Evolutionary conservation across 2,329 filamentous ascomycete genomes (phyloP), one percentile per base, ranked within the genome.

Genomic region (Pseudogymnoascus sp.): DNA sequence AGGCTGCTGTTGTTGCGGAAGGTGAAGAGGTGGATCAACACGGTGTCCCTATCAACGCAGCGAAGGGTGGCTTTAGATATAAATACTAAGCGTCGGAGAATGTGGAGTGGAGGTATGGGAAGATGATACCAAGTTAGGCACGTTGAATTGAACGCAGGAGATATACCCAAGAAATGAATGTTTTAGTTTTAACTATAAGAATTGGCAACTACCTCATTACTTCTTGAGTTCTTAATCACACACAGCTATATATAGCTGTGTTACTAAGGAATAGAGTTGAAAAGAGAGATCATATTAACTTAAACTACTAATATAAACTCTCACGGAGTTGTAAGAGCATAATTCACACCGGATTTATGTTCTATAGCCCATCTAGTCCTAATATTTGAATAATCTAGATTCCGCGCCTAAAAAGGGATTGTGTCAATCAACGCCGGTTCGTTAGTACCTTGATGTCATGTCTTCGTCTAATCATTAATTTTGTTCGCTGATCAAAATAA

Each of bases 1-100:
- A 88, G 67, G 75, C 69, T 35, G 80, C 84, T 14, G 76, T 80
- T 66, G 82, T 81, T 3, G 81, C 80, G 7, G 64, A 66, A 30
- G 62, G 60, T 33, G 65, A 62, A 12, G 67, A 52, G 16, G 55
- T 49, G 12, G 58, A 49, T 58, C 42, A 36, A 5, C 22, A 59
- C 25, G 60, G 62, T 11, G 14, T 64, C 8, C 60, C 60, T 7
- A 65, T 69, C 60, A 61, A 61, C 28, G 65, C 63, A 25, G 45
- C 42, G 7, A 62, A 60, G 22, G 19, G 52, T n/a, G 62, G 61
- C 14, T 64, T 62, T 25, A 64, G 62, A 38, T 62, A 58, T 33
- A 55, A 55, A 33, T 55, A 55, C 25, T 55, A 19, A 28, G 22
- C 5, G 12, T 14, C 22, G 11, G 14, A 14, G 14, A n/a, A 25